Base-by-base conservation (phyloP, 345 rosid species). In the Chamaenerion angustifolium region DNA sequence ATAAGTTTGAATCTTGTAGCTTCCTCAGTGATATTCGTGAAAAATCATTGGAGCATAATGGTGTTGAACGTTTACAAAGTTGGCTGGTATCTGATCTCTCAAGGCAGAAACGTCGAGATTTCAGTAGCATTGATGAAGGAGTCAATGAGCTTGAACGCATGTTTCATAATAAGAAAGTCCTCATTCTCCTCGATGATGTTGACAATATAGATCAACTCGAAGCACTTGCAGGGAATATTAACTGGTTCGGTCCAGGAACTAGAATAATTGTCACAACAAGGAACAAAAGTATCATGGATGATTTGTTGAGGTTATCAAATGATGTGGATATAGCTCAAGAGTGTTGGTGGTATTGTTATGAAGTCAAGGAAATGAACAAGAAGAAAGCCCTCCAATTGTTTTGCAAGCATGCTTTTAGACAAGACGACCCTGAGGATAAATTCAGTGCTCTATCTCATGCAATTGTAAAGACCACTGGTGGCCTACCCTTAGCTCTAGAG, bases 101-200 rank as follows among this genome's bases (percentile, higher is more conserved):
- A 13, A 15, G 15, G 35, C 2, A 4, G 0, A 15, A 10, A 0
- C 25, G 6, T 4, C 31, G 3, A 21, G 9, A 54, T 6, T 14
- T 54, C 12, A 12, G 8, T 0, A 17, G 31, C 17, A 10, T 54
- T 43, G 48, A 43, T 42, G 40, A 43, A 7, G 57, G 48, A 43
- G 4, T 2, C 16, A 0, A 54, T 1, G 2, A 0, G 48, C 19
- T 54, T 40, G 8, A 19, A 5, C 8, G 0, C 3, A 54, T 11
- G 13, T 15, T 54, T 12, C 47, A 4, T 12, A 12, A 7, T 0
- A 54, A 41, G 16, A 43, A 43, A 42, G 41, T 54, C 1, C 47
- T 54, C 13, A n/a, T 54, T 13, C 37, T 43, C 43, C 57, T 54
- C 1, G 48, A 54, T 54, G 48, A 54, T 17, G 16, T 42, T 1